A percentile compares a stretch with the other conserved stretches of the same genome.
These are phyloP conservation scores for Pseudophaeomoniella oleicola DNA, from an alignment of 2,329 filamentous ascomycete genomes.

Conservation along the genomic window DNA sequence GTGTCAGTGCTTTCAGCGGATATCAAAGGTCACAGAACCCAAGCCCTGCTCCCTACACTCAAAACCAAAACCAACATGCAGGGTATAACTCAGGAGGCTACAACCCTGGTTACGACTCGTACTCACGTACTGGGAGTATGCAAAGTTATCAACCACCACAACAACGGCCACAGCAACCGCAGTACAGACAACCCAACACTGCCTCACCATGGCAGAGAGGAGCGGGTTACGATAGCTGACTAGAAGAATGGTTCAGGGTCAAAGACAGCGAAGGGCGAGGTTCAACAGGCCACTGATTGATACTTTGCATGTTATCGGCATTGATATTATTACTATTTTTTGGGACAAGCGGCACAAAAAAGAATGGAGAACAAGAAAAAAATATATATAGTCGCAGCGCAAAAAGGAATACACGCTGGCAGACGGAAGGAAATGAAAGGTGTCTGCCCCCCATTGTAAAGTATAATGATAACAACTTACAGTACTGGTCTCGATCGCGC, in stretches of 20 bases:
- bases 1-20: slow-evolving; percentile 7
- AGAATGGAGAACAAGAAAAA: no score
- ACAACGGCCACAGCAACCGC: slow-evolving; percentile 4
- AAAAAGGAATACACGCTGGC: no score
- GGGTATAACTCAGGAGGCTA: slow-evolving; percentile 13
- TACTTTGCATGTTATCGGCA: no score
- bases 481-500: no score
- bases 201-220: slow-evolving; percentile 51
- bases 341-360: no score
- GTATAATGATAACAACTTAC: no score
- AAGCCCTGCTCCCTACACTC: slow-evolving; percentile 1
- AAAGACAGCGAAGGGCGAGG: slow-evolving; percentile 5
- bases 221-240: slow-evolving; percentile 47
- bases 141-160: slow-evolving; percentile 11
- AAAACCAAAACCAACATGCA: slow-evolving; percentile 8
- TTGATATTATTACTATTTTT: no score
- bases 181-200: slow-evolving; percentile 35
- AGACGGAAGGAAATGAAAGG: no score
- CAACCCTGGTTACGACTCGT: slow-evolving; percentile 14
- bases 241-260: slow-evolving; percentile 8
- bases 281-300: no score
- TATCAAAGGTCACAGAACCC: slow-evolving; percentile 2
- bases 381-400: no score
- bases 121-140: slow-evolving; percentile 16
- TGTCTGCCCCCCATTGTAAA: no score